Percentiles rank a stretch among this genome's conserved stretches.
Conservation (phyloP, 805 yeast genomes). For the Zygosaccharomyces bailii region DNA sequence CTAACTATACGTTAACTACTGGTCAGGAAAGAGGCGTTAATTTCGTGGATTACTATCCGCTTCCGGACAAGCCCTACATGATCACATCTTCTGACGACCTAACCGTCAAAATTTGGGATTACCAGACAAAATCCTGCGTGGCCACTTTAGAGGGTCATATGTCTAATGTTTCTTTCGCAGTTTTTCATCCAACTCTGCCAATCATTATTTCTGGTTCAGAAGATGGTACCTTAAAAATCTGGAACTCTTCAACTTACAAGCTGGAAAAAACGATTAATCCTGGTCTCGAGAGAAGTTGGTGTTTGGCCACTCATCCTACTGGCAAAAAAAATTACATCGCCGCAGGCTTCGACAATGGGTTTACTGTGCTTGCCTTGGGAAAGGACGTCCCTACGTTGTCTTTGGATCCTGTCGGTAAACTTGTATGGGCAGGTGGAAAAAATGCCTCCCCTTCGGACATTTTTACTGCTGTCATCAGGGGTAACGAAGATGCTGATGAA, state of each 20-base stretch:
- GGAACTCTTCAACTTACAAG: slow-evolving; percentile 94
- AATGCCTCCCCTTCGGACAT: slow-evolving; percentile 69
- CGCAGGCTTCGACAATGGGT: slow-evolving; percentile 93
- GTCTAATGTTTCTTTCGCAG: slow-evolving; percentile 92
- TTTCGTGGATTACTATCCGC: slow-evolving; percentile 94
- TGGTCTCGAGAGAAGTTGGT: slow-evolving; percentile 96
- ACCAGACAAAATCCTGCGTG: slow-evolving; percentile 93
- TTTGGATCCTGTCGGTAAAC: slow-evolving; percentile 89
- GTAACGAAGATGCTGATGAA: slow-evolving; percentile 63
- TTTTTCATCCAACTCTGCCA: slow-evolving; percentile 97
- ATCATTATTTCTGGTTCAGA: slow-evolving; percentile 94
- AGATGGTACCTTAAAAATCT: slow-evolving; percentile 88
- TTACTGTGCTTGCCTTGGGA: slow-evolving; percentile 83
- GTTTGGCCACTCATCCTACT: slow-evolving; percentile 68
- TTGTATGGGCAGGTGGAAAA: slow-evolving; percentile 73
- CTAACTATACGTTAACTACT: slow-evolving; percentile 88
- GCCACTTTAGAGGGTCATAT: slow-evolving; percentile 93
- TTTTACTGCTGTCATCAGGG: slow-evolving; percentile 75
- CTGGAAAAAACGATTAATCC: slow-evolving; percentile 87
- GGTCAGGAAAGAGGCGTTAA: slow-evolving; percentile 94
- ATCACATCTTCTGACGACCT: slow-evolving; percentile 89
- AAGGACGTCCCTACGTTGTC: slow-evolving; percentile 91
- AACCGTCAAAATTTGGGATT: slow-evolving; percentile 90
- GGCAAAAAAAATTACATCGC: slow-evolving; percentile 73
- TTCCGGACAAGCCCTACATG: slow-evolving; percentile 93